Evolutionary conservation across 306 rosid species (phyloP).

Genomic region (Lagenaria siceraria): DNA sequence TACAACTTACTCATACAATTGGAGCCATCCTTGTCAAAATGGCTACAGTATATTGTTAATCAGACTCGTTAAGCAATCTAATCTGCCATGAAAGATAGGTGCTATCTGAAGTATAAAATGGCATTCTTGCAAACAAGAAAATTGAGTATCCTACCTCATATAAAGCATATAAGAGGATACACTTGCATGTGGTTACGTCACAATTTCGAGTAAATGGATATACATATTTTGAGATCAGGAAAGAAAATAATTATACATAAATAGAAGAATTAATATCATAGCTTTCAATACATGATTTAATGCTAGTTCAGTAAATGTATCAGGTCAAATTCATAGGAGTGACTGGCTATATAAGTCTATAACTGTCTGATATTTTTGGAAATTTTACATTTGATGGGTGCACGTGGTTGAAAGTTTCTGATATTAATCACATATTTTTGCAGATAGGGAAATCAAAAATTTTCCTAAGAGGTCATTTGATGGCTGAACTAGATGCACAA

Average conservation of each 20-base stretch:
- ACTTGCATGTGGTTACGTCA: background rate
- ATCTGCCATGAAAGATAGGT: background rate
- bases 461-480: conserved; percentile 79
- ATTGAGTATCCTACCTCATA: background rate
- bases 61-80: background rate
- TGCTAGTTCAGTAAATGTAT: background rate
- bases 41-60: background rate
- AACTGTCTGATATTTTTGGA: background rate
- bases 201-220: background rate
- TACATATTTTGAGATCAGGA: background rate
- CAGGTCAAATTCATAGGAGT: background rate
- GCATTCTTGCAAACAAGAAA: background rate
- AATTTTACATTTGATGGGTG: background rate
- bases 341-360: no score
- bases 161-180: background rate
- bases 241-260: background rate
- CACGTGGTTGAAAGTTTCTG: background rate
- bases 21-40: background rate
- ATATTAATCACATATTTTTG: conserved; percentile 12
- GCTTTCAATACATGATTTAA: background rate
- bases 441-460: conserved; percentile 74
- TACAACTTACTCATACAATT: background rate
- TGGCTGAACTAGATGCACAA: conserved; percentile 75
- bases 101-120: background rate
- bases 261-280: background rate